Evolutionary conservation across 2,329 filamentous ascomycete species (phyloP).

Genomic region (Pyrenochaeta sp.): DNA sequence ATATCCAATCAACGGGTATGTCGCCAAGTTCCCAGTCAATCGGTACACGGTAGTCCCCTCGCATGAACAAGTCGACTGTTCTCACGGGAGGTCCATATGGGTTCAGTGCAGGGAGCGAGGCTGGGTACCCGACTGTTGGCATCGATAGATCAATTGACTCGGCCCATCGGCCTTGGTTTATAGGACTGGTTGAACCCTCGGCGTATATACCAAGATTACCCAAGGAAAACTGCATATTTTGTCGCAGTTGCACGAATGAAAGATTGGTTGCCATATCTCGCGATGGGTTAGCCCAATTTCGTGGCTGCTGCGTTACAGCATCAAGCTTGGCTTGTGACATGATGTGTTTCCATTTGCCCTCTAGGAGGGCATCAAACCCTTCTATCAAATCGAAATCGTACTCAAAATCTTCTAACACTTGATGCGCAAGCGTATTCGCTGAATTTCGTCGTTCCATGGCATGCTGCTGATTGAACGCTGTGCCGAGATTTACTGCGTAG

Average conservation of each 20-base stretch:
- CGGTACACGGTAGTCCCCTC: constrained; percentile 26
- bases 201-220: constrained; percentile 28
- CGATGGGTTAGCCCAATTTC: constrained; percentile 71
- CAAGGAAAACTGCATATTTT: constrained; percentile 25
- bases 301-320: constrained; percentile 52
- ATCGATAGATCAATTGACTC: constrained; percentile 63
- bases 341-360: constrained; percentile 70
- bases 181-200: constrained; percentile 21
- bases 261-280: constrained; percentile 68
- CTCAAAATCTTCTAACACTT: constrained; percentile 19
- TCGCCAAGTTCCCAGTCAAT: constrained; percentile 23
- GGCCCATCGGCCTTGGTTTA: constrained; percentile 57
- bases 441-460: constrained; percentile 43
- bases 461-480: constrained; percentile 63
- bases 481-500: constrained; percentile 43
- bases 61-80: constrained; percentile 24
- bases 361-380: constrained; percentile 15
- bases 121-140: constrained; percentile 57
- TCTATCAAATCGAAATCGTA: constrained; percentile 23
- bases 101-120: constrained; percentile 19
- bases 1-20: constrained; percentile 22
- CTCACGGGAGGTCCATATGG: constrained; percentile 21
- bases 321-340: constrained; percentile 46
- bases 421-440: constrained; percentile 17
- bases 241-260: constrained; percentile 60